These are phyloP conservation scores for Suaeda aralocaspica DNA, from an alignment of 148 eudicot species.

Conservation along the genomic window DNA sequence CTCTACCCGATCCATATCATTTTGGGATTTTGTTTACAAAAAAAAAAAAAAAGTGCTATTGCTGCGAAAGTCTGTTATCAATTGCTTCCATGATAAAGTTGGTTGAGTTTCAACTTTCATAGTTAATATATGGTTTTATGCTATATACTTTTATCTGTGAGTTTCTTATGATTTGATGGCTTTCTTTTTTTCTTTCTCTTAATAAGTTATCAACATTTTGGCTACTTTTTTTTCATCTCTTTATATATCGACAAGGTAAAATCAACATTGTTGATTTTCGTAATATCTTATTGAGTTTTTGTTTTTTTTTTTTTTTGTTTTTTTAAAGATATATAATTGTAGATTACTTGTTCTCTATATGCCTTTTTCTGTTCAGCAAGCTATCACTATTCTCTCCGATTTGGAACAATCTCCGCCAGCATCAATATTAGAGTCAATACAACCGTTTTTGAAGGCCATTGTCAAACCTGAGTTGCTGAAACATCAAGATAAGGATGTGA, in stretches of 20 bases:
- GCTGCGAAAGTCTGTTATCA: too few relatives aligned
- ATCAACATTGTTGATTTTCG: not conserved
- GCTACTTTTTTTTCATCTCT: too few relatives aligned
- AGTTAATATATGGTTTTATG: not conserved
- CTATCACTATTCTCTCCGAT: conserved; percentile 61
- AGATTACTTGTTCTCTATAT: conserved; percentile 13
- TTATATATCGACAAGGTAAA: too few relatives aligned
- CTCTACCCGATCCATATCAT: too few relatives aligned
- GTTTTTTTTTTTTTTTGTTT: not conserved
- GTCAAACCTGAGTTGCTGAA: conserved; percentile 76
- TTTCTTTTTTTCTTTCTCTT: not conserved
- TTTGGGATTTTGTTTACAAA: too few relatives aligned
- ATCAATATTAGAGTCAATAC: conserved; percentile 69
- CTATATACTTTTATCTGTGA: not conserved
- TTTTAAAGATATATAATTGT: not conserved
- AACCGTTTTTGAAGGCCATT: conserved; percentile 69
- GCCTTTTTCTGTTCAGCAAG: conserved; percentile 53
- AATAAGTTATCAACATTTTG: not conserved
- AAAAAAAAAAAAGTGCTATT: too few relatives aligned
- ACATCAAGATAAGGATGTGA: conserved; percentile 86
- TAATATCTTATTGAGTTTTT: not conserved
- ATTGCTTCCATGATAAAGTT: too few relatives aligned
- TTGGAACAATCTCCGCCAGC: conserved; percentile 78
- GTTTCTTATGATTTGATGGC: not conserved
- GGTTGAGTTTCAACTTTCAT: too few relatives aligned